phyloP scores from a whole-genome alignment of 2,329 filamentous ascomycete species.

The Alternaria viburni region DNA sequence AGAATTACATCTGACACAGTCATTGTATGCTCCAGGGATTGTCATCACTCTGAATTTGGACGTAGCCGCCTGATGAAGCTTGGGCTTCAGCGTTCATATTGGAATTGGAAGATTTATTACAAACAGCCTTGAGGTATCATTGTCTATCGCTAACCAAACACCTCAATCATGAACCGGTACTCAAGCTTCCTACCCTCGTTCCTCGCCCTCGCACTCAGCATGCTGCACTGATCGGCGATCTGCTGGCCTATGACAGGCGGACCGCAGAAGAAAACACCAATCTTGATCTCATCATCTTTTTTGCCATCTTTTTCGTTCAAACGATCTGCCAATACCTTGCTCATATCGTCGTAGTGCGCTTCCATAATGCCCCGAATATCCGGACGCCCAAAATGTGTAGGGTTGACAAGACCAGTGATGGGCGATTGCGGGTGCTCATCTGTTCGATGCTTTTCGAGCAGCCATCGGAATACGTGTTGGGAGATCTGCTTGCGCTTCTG shows the following conservation, averaged over 20 bases:
- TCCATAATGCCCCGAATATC: conserved; percentile 62
- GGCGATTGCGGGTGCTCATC: conserved; percentile 59
- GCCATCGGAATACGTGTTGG: conserved; percentile 62
- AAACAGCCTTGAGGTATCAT: neutral
- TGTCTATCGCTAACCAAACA: conserved; percentile 54
- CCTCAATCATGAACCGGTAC: conserved; percentile 65
- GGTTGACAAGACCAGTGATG: conserved; percentile 61
- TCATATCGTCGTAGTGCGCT: conserved; percentile 62
- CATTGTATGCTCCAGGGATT: neutral
- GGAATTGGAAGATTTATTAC: neutral
- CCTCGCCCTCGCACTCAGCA: conserved; percentile 58
- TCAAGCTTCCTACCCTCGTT: conserved; percentile 60
- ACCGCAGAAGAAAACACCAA: conserved; percentile 65
- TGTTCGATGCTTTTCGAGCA: conserved; percentile 64
- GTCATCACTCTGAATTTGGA: neutral
- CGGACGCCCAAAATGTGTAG: conserved; percentile 62
- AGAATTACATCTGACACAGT: neutral
- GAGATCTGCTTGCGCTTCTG: conserved; percentile 61
- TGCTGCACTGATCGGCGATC: conserved; percentile 60
- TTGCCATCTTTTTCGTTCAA: conserved; percentile 23
- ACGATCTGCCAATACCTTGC: conserved; percentile 35
- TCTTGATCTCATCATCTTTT: conserved; percentile 49
- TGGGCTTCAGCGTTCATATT: fast-evolving
- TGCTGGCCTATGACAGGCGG: conserved; percentile 62
- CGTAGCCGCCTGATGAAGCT: neutral